phyloP scores from a whole-genome alignment of 2,329 filamentous ascomycete genomes.

The Tolypocladium capitatum region DNA sequence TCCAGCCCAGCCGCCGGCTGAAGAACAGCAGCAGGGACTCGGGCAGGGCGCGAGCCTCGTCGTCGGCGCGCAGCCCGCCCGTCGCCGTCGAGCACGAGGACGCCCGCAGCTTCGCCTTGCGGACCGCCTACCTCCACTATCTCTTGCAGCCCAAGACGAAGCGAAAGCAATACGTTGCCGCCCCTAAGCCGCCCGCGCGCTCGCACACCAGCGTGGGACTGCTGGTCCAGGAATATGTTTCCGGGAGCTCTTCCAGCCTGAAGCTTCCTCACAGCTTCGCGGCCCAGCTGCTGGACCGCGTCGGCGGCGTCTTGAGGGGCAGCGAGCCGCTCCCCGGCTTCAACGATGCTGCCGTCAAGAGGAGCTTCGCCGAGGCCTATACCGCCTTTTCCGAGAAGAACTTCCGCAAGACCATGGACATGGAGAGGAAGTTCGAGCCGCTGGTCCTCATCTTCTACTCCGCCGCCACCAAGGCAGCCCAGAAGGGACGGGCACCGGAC shows the following conservation, averaged over 20 bases:
- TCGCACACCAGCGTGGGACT: slow-evolving; percentile 66
- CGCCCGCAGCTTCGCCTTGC: slow-evolving; percentile 81
- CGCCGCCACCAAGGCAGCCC: slow-evolving; percentile 71
- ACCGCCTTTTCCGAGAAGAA: slow-evolving; percentile 81
- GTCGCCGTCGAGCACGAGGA: slow-evolving; percentile 54
- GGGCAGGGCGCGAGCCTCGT: slow-evolving; percentile 28
- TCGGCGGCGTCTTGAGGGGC: slow-evolving; percentile 69
- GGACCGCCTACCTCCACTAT: slow-evolving; percentile 83
- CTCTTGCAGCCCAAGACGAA: slow-evolving; percentile 83
- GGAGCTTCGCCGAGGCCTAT: slow-evolving; percentile 88
- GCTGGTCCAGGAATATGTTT: slow-evolving; percentile 73
- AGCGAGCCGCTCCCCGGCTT: slow-evolving; percentile 78
- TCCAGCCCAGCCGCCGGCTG: slow-evolving; percentile 30
- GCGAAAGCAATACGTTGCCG: slow-evolving; percentile 71
- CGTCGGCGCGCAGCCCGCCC: slow-evolving; percentile 26
- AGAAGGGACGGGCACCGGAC: slow-evolving; percentile 59
- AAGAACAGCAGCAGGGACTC: slow-evolving; percentile 28
- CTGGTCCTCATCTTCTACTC: slow-evolving; percentile 94
- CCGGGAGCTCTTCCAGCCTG: slow-evolving; percentile 32
- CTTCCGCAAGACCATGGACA: slow-evolving; percentile 85
- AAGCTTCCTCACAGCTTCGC: slow-evolving; percentile 47
- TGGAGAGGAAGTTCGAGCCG: slow-evolving; percentile 85
- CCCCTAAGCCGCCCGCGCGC: slow-evolving; percentile 46
- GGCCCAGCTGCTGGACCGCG: slow-evolving; percentile 48
- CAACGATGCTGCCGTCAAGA: slow-evolving; percentile 79